These are phyloP conservation scores for Xenosphaeropsis pyriputrescens DNA, from an alignment of 2,329 filamentous ascomycete genomes.

Conservation along the genomic window DNA sequence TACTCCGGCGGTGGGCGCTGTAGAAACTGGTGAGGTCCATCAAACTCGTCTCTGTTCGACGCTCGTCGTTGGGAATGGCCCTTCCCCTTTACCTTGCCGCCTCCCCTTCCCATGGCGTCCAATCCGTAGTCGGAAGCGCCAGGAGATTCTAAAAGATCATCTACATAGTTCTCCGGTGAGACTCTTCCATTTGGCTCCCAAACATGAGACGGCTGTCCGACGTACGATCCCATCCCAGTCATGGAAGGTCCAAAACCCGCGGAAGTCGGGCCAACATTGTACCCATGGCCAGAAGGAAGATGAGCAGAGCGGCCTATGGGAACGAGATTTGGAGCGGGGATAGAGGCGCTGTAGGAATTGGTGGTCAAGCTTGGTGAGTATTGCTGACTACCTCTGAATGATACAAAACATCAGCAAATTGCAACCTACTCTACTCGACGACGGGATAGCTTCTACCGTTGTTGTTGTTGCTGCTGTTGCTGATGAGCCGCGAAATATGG, in stretches of 20 bases:
- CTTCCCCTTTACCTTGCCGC: slow-evolving; percentile 31
- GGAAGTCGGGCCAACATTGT: slow-evolving; percentile 13
- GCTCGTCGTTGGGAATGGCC: slow-evolving; percentile 42
- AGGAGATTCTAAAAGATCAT: slow-evolving; percentile 34
- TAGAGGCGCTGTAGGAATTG: slow-evolving; percentile 12
- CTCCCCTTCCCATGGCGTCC: slow-evolving; percentile 32
- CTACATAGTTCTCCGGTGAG: slow-evolving; percentile 17
- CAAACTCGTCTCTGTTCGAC: slow-evolving; percentile 78
- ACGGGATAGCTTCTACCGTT: slow-evolving; percentile 13
- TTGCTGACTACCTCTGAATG: slow-evolving; percentile 15
- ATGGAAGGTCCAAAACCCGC: slow-evolving; percentile 15
- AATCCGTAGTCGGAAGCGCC: slow-evolving; percentile 45
- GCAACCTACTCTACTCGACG: slow-evolving; percentile 15
- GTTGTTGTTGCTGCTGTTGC: slow-evolving; percentile 9
- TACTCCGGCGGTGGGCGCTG: slow-evolving; percentile 57
- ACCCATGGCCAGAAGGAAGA: slow-evolving; percentile 15
- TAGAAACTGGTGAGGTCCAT: slow-evolving; percentile 73
- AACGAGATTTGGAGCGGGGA: slow-evolving; percentile 9
- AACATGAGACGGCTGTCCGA: slow-evolving; percentile 10
- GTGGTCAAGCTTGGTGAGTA: slow-evolving; percentile 12
- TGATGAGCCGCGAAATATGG: neutral
- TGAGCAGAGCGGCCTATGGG: slow-evolving; percentile 11
- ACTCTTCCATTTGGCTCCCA: slow-evolving; percentile 18
- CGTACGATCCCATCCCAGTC: slow-evolving; percentile 14
- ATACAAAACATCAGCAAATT: slow-evolving; percentile 6